Conservation (phyloP, 2,329 filamentous ascomycete species). For the Monilinia vaccinii-corymbosi region DNA sequence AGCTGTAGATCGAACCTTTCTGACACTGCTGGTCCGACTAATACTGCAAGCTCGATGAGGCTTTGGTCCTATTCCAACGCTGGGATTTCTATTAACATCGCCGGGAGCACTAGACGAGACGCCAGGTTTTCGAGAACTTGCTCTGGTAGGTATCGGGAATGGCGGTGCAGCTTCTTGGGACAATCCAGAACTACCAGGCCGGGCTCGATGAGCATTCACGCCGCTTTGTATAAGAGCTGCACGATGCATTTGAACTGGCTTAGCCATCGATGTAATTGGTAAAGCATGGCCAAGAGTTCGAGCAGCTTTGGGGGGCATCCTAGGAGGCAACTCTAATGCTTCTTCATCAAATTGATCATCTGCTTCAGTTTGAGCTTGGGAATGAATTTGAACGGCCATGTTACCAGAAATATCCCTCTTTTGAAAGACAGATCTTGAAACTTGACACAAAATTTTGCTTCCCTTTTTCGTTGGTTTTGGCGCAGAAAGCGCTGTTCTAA, state of each 20-base stretch:
- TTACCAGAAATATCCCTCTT: slow-evolving; percentile 19
- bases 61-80: slow-evolving; percentile 46
- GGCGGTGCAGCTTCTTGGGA: slow-evolving; percentile 59
- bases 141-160: slow-evolving; percentile 83
- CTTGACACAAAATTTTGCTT: slow-evolving; percentile 14
- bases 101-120: slow-evolving; percentile 53
- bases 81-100: slow-evolving; percentile 73
- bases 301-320: slow-evolving; percentile 15
- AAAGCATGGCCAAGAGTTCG: slow-evolving; percentile 28
- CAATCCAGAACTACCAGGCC: slow-evolving; percentile 56
- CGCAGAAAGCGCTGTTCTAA: slow-evolving; percentile 54
- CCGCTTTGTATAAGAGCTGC: slow-evolving; percentile 74
- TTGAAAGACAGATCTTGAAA: slow-evolving; percentile 26
- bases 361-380: not conserved
- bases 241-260: slow-evolving; percentile 55
- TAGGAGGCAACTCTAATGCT: slow-evolving; percentile 15
- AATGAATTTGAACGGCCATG: slow-evolving; percentile 6
- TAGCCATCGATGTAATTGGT: slow-evolving; percentile 23
- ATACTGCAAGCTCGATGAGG: slow-evolving; percentile 52
- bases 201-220: slow-evolving; percentile 57
- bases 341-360: slow-evolving; percentile 20
- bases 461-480: slow-evolving; percentile 38
- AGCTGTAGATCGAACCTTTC: slow-evolving; percentile 79
- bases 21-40: slow-evolving; percentile 52
- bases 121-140: slow-evolving; percentile 72